Base-by-base conservation (phyloP, 495 filamentous ascomycete genomes). In the Penicillium manginii region DNA sequence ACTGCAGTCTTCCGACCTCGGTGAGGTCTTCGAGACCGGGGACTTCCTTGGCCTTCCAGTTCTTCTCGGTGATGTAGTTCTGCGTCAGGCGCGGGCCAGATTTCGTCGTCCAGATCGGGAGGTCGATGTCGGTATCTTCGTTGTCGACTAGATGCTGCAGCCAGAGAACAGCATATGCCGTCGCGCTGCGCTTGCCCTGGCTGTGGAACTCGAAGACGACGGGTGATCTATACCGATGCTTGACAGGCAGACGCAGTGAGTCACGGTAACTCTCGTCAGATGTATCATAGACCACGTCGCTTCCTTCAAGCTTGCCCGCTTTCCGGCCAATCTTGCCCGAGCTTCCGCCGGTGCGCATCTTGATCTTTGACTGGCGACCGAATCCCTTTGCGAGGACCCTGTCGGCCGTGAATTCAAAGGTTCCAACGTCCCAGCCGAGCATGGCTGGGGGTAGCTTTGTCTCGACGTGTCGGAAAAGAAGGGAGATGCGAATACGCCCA, bases 351-450 rank as follows among this genome's bases (percentile, higher is more conserved):
- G 93, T 97, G 21, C 91, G 80, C 58, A 97, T 70, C 69, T 85
- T 86, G 47, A 93, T 78, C 67, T 91, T 92, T 33, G 84, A 68
- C 21, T 78, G 70, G 0, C 83, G 81, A 0, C 76, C 75, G 66
- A 89, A 92, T 11, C 76, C 69, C 43, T 76, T 71, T 0, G 86
- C 84, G 21, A 83, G 73, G 52, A 96, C 82, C 49, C 80, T 84
- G 22, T 91, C 83, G 0, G 84, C 86, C 0, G 67, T 67, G 68
- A 98, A 96, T 62, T 96, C 90, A 65, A 97, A 96, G 0, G 92
- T 96, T 31, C 94, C 94, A 15, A 96, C 90, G 57, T 97, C 91
- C 84, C 91, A 97, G 23, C 93, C 91, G 8, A 96, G 84, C 75
- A 94, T 86, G 21, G 85, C 78, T 0, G 90, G 88, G 6, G 93